Conservation (phyloP, 2,329 filamentous ascomycete species). For the Verticillium longisporum region DNA sequence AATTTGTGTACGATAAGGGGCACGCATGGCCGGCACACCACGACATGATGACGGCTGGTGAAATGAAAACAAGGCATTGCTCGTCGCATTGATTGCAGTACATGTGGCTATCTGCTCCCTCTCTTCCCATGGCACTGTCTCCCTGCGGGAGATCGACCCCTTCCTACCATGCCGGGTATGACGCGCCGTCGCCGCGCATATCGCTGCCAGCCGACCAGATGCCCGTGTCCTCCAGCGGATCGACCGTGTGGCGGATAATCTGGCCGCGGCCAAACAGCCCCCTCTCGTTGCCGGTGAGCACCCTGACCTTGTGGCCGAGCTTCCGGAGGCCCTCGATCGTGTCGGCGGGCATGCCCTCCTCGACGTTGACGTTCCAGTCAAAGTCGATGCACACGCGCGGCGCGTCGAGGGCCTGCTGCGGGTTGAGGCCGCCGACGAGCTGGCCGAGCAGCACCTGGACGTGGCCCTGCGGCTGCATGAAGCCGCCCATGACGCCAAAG, state of each 20-base stretch:
- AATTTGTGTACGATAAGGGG: not conserved
- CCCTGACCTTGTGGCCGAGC: constrained; percentile 67
- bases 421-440: constrained; percentile 71
- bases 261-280: constrained; percentile 79
- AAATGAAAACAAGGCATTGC: not conserved
- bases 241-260: constrained; percentile 71
- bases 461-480: constrained; percentile 97
- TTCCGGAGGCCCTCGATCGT: constrained; percentile 59
- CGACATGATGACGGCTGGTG: not conserved
- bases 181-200: constrained; percentile 72
- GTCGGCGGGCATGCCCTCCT: constrained; percentile 70
- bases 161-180: constrained; percentile 42
- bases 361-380: constrained; percentile 65
- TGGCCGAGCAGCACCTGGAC: constrained; percentile 90
- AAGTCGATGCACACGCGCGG: constrained; percentile 78
- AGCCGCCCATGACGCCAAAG: constrained; percentile 96
- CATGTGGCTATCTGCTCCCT: too few relatives aligned
- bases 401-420: constrained; percentile 84
- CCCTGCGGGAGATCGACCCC: not conserved
- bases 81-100: not conserved
- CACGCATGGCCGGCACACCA: not conserved
- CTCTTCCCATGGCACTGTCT: too few relatives aligned
- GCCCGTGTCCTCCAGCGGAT: constrained; percentile 57
- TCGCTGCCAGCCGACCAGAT: constrained; percentile 91
- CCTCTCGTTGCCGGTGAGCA: constrained; percentile 60